These are phyloP conservation scores for Elymus sibiricus DNA, from an alignment of 176 grass and related monocot species.

Conservation along the genomic window DNA sequence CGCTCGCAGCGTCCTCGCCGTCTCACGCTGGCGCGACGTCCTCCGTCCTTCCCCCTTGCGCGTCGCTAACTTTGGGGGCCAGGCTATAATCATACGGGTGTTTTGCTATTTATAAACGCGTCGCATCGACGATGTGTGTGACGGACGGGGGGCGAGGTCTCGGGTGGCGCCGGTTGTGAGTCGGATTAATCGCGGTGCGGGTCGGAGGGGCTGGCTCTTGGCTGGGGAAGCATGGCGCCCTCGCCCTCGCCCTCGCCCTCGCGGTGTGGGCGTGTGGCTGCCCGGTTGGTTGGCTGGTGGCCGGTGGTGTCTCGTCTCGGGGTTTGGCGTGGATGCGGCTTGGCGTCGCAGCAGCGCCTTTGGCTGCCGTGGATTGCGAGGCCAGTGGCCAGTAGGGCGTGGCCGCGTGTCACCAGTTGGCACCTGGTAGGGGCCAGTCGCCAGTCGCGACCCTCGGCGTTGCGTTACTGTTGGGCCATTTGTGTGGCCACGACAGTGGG, in stretches of 20 bases:
- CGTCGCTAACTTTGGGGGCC: background rate
- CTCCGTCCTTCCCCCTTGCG: background rate
- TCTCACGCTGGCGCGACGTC: background rate
- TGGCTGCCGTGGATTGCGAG: background rate
- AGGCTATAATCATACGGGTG: background rate
- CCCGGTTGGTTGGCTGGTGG: background rate
- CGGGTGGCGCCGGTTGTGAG: background rate
- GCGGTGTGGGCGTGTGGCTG: background rate
- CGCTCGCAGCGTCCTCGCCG: background rate
- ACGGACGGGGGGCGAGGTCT: background rate
- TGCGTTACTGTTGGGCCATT: background rate
- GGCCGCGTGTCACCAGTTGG: background rate
- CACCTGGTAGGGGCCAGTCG: background rate
- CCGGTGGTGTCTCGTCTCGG: background rate
- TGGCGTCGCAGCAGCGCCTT: background rate
- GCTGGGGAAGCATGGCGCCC: background rate
- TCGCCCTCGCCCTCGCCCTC: background rate
- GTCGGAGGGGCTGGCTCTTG: background rate
- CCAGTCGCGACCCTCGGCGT: background rate
- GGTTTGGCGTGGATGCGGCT: background rate
- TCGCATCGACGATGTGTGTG: background rate
- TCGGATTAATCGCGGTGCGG: background rate
- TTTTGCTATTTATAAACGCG: conserved; percentile 29
- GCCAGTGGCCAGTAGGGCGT: background rate
- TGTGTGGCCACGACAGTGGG: background rate